phyloP scores from a whole-genome alignment of 768 basidiomycete genomes.

The Gymnopilus junonius region DNA sequence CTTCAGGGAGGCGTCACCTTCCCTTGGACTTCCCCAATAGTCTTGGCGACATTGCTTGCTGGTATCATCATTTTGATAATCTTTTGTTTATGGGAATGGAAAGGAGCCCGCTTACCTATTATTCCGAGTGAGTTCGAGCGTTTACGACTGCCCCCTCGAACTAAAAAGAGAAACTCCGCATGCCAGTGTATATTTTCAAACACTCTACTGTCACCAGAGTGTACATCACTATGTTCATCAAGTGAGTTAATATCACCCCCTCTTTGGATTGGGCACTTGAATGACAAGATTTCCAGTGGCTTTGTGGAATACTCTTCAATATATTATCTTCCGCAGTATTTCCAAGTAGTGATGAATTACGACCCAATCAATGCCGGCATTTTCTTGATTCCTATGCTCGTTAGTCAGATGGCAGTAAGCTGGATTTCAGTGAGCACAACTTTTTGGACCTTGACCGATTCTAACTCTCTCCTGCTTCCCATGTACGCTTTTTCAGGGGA shows the following conservation, averaged over 20 bases:
- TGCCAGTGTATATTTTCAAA: constrained; percentile 70
- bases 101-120: constrained; percentile 69
- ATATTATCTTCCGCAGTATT: constrained; percentile 77
- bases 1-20: constrained; percentile 73
- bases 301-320: constrained; percentile 66
- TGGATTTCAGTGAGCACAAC: constrained; percentile 52
- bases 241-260: constrained; percentile 45
- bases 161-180: constrained; percentile 20
- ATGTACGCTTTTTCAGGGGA: constrained; percentile 44
- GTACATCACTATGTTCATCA: constrained; percentile 72
- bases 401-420: constrained; percentile 64
- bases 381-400: constrained; percentile 70
- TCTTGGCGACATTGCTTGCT: constrained; percentile 61
- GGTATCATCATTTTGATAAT: constrained; percentile 55
- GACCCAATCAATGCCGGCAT: constrained; percentile 61
- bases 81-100: constrained; percentile 79
- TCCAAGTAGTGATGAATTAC: constrained; percentile 70
- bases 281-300: constrained; percentile 39
- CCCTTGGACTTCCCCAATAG: constrained; percentile 69
- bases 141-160: not conserved
- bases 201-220: constrained; percentile 68
- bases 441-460: not conserved
- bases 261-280: not conserved
- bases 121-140: constrained; percentile 59
- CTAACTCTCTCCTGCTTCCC: not conserved